Conservation (phyloP, 2,329 filamentous ascomycete species). For the Aspergillus sp. region DNA sequence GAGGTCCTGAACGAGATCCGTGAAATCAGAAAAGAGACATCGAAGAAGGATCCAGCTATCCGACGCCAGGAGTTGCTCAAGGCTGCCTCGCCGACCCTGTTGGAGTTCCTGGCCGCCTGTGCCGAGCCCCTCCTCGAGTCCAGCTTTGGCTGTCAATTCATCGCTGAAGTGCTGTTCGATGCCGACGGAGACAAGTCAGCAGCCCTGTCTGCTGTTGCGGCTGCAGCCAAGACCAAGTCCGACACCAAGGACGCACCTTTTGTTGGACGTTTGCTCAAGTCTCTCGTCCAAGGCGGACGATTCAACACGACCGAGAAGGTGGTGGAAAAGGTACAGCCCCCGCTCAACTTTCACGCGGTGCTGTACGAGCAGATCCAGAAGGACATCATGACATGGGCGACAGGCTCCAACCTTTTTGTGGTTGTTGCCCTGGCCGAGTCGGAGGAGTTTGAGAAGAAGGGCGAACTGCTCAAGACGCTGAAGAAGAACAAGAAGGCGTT, state of each 20-base stretch:
- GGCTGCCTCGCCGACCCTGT: conserved; percentile 67
- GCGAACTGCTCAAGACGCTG: conserved; percentile 64
- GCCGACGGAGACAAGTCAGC: conserved; percentile 70
- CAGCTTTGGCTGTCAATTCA: conserved; percentile 80
- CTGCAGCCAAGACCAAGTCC: conserved; percentile 36
- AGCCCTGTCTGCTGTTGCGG: conserved; percentile 64
- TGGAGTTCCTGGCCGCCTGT: conserved; percentile 66
- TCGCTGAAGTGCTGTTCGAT: conserved; percentile 75
- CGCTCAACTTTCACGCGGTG: conserved; percentile 72
- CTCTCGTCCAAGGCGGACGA: conserved; percentile 80
- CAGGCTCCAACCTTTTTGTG: conserved; percentile 79
- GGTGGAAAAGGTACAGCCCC: conserved; percentile 66
- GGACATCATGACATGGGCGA: conserved; percentile 76
- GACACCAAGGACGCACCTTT: conserved; percentile 58
- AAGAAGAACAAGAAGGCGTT: conserved; percentile 69
- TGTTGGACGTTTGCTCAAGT: conserved; percentile 82
- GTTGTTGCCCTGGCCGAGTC: conserved; percentile 77
- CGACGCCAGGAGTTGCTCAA: conserved; percentile 73
- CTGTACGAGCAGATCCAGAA: conserved; percentile 79
- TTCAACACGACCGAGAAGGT: conserved; percentile 72
- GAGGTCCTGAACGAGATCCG: conserved; percentile 73
- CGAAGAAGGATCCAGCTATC: conserved; percentile 81
- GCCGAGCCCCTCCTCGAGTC: conserved; percentile 66
- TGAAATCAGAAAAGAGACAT: conserved; percentile 73
- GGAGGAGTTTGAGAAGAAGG: conserved; percentile 61